These are phyloP conservation scores for Penstemon newberryi DNA, from an alignment of 257 asterid genomes.

Conservation along the genomic window DNA sequence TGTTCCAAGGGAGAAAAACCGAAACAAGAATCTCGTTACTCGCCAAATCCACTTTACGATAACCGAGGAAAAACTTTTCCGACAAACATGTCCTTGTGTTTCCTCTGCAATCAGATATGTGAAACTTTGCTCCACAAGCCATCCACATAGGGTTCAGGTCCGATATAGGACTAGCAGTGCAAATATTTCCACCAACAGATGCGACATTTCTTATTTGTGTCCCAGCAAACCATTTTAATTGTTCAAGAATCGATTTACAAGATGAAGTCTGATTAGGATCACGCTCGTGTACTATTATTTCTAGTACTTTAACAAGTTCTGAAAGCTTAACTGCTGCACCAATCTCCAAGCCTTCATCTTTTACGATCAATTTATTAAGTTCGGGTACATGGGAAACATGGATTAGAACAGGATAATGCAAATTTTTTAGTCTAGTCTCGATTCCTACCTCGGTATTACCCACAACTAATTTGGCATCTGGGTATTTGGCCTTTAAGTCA, in stretches of 20 bases:
- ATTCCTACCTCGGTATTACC: constrained; percentile 95
- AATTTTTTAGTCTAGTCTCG: constrained; percentile 78
- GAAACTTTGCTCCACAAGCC: constrained; percentile 76
- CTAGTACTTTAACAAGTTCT: constrained; percentile 57
- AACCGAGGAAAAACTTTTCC: constrained; percentile 71
- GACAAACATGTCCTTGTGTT: constrained; percentile 63
- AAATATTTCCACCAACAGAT: constrained; percentile 93
- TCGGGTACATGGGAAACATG: constrained; percentile 73
- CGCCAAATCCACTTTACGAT: constrained; percentile 82
- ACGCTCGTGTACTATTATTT: constrained; percentile 44
- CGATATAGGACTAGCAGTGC: constrained; percentile 98
- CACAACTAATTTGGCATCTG: constrained; percentile 70
- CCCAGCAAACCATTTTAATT: constrained; percentile 96
- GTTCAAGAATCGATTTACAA: constrained; percentile 73
- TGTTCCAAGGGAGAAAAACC: constrained; percentile 82
- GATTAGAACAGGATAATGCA: constrained; percentile 70
- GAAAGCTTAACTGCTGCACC: constrained; percentile 91
- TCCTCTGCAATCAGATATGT: constrained; percentile 62
- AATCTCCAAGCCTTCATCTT: constrained; percentile 80
- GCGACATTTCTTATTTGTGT: constrained; percentile 82
- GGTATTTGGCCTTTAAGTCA: constrained; percentile 62
- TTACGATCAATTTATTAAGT: constrained; percentile 54
- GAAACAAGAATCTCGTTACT: constrained; percentile 74
- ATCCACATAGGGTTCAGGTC: constrained; percentile 97
- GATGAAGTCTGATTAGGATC: constrained; percentile 67